phyloP scores from a whole-genome alignment of 805 yeast species.

The Geotrichum ghanense region DNA sequence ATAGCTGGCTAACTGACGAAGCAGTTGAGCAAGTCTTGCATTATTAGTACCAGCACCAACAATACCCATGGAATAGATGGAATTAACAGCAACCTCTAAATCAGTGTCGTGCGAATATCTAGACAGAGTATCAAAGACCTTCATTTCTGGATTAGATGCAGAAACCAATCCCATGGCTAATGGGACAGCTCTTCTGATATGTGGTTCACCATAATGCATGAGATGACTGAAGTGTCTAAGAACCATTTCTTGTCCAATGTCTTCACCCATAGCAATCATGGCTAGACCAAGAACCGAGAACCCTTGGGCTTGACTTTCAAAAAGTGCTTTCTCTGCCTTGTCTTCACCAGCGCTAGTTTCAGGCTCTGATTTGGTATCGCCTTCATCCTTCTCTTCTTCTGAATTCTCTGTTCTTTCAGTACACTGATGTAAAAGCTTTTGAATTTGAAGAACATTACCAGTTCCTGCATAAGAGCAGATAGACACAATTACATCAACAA shows the following conservation, averaged over 20 bases:
- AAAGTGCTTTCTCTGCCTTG: slow-evolving; percentile 25
- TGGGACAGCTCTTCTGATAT: slow-evolving; percentile 89
- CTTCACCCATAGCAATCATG: slow-evolving; percentile 93
- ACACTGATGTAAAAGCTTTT: slow-evolving; percentile 78
- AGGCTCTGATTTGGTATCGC: slow-evolving; percentile 8
- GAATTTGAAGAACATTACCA: slow-evolving; percentile 92
- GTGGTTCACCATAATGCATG: slow-evolving; percentile 93
- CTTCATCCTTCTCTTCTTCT: slow-evolving; percentile 31
- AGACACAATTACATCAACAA: slow-evolving; percentile 79
- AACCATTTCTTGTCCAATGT: slow-evolving; percentile 95
- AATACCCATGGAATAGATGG: slow-evolving; percentile 93
- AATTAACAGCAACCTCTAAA: slow-evolving; percentile 84
- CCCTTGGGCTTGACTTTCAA: slow-evolving; percentile 56
- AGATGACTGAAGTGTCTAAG: slow-evolving; percentile 93
- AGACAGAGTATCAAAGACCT: slow-evolving; percentile 90
- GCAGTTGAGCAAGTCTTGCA: slow-evolving; percentile 91
- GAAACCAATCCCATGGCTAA: slow-evolving; percentile 95
- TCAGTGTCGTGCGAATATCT: slow-evolving; percentile 95
- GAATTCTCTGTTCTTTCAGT: slow-evolving; percentile 47
- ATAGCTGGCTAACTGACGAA: slow-evolving; percentile 89
- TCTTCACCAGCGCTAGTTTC: slow-evolving; percentile 20
- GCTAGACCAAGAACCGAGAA: slow-evolving; percentile 94
- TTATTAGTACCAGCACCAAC: slow-evolving; percentile 99
- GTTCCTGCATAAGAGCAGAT: slow-evolving; percentile 96
- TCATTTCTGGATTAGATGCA: slow-evolving; percentile 91